Conservation (phyloP, 805 yeast genomes). For the Candida ortonii region DNA sequence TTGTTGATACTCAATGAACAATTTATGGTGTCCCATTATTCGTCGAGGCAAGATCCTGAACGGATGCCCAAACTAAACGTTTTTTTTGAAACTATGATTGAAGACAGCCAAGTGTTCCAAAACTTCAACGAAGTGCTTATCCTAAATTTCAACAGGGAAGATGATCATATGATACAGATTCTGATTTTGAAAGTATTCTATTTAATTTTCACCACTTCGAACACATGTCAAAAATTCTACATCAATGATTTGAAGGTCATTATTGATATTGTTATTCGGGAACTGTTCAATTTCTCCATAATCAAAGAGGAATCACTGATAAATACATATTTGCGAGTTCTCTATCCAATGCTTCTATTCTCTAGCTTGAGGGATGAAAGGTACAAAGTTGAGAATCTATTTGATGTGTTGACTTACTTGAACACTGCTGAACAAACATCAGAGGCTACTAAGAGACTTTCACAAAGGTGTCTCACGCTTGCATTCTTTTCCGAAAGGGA, state of each 20-base stretch:
- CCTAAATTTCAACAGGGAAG: slow-evolving; percentile 73
- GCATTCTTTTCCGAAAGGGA: slow-evolving; percentile 16
- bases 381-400: slow-evolving; percentile 58
- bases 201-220: slow-evolving; percentile 63
- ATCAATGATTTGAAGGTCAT: slow-evolving; percentile 82
- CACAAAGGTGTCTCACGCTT: slow-evolving; percentile 35
- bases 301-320: slow-evolving; percentile 55
- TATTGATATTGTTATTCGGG: slow-evolving; percentile 79
- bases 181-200: slow-evolving; percentile 78
- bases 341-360: slow-evolving; percentile 66
- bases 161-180: slow-evolving; percentile 67
- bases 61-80: slow-evolving; percentile 34
- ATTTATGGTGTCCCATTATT: slow-evolving; percentile 62
- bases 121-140: slow-evolving; percentile 68
- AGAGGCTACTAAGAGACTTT: slow-evolving; percentile 40
- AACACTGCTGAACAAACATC: slow-evolving; percentile 36
- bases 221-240: slow-evolving; percentile 67
- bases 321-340: slow-evolving; percentile 69
- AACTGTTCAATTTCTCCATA: slow-evolving; percentile 62
- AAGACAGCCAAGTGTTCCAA: slow-evolving; percentile 41
- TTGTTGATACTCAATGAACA: slow-evolving; percentile 82
- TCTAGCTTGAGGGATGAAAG: slow-evolving; percentile 55
- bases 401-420: slow-evolving; percentile 49
- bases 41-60: slow-evolving; percentile 17
- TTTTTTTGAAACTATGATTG: slow-evolving; percentile 54